Percentiles rank a stretch among this genome's conserved stretches.
phyloP scores from a whole-genome alignment of 2,329 filamentous ascomycete genomes.

The Cryphonectria nitschkei region DNA sequence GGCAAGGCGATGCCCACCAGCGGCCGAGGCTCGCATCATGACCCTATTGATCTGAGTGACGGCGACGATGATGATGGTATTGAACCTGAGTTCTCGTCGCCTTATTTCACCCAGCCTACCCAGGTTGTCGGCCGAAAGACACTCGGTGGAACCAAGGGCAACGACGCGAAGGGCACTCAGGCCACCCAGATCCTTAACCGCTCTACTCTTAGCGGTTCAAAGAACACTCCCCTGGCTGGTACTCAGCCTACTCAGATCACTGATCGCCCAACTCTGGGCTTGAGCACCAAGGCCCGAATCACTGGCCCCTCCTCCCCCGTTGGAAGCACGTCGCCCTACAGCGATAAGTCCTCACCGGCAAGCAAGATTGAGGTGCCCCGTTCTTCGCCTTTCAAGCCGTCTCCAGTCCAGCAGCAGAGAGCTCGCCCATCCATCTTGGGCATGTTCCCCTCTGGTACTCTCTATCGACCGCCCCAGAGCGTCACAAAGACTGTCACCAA shows the following conservation, averaged over 20 bases:
- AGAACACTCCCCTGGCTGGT: conserved; percentile 44
- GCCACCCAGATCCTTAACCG: conserved; percentile 27
- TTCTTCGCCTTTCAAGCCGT: conserved; percentile 74
- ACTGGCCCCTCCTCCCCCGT: conserved; percentile 3
- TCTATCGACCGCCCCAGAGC: conserved; percentile 55
- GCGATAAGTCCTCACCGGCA: conserved; percentile 48
- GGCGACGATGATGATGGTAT: conserved; percentile 20
- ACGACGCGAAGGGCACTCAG: conserved; percentile 32
- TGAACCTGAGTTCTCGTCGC: conserved; percentile 36
- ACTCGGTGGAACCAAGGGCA: not conserved
- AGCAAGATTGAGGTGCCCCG: conserved; percentile 76
- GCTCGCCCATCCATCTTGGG: conserved; percentile 49
- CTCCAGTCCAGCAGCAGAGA: conserved; percentile 34
- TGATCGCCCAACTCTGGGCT: conserved; percentile 42
- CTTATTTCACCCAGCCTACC: conserved; percentile 46
- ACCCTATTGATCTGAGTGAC: conserved; percentile 23
- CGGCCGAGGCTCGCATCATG: conserved; percentile 12
- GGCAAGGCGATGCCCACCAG: conserved; percentile 13
- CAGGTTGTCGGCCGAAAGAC: conserved; percentile 32
- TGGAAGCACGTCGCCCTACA: conserved; percentile 29
- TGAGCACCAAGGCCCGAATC: not conserved
- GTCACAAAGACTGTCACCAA: conserved; percentile 31
- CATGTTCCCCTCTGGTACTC: conserved; percentile 78
- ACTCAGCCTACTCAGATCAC: conserved; percentile 56
- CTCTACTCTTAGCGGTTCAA: conserved; percentile 27